These are phyloP conservation scores for Tetradesmus obliquus DNA, from an alignment of 139 green algal species.

Conservation along the genomic window DNA sequence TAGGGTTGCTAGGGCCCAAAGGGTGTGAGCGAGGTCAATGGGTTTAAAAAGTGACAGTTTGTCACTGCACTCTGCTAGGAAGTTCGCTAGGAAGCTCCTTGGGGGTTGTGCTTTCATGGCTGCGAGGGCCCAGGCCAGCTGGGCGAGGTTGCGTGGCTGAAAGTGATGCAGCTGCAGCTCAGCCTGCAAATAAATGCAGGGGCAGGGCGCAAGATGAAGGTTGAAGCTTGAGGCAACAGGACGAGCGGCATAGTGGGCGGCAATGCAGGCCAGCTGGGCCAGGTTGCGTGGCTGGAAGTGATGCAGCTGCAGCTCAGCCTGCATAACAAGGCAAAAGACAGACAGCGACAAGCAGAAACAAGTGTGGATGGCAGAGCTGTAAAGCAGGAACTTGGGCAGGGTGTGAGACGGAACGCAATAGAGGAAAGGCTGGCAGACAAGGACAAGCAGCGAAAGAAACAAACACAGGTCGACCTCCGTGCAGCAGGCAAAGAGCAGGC, in stretches of 20 bases:
- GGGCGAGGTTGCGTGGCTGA: slow-evolving; percentile 13
- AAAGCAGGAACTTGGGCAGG: no score
- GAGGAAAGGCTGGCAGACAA: no score
- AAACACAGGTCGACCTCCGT: no score
- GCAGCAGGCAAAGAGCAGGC: no score
- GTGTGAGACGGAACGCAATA: no score
- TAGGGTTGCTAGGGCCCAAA: slow-evolving; percentile 39
- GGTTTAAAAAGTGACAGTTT: slow-evolving; percentile 40
- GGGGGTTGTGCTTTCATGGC: background rate
- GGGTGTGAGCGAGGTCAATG: slow-evolving; percentile 45
- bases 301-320: slow-evolving; percentile 20
- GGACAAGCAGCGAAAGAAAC: no score
- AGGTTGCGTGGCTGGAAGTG: slow-evolving; percentile 28
- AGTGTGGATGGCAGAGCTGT: no score
- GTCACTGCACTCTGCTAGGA: slow-evolving; percentile 30
- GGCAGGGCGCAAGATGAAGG: background rate
- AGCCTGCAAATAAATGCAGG: background rate
- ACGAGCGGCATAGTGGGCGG: no score
- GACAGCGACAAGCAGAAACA: no score
- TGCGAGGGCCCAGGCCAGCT: slow-evolving; percentile 32
- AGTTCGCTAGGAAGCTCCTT: background rate
- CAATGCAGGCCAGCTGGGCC: slow-evolving; percentile 7
- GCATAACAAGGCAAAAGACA: background rate
- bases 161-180: slow-evolving; percentile 30
- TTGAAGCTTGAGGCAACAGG: background rate